phyloP scores from a whole-genome alignment of 2,329 filamentous ascomycete species.

The Scytalidium sp. region DNA sequence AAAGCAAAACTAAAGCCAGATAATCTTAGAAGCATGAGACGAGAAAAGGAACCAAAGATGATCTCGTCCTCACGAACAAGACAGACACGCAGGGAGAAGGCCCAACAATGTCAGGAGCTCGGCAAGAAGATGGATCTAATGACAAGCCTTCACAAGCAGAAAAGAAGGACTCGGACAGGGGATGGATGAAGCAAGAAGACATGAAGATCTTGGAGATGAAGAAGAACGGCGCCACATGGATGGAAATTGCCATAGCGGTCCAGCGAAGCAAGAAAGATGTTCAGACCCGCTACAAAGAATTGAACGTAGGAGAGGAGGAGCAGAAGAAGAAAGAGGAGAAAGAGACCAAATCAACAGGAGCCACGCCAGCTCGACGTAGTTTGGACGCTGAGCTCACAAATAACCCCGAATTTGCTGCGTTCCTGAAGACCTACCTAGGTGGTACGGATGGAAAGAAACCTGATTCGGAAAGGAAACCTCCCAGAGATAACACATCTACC shows the following conservation, averaged over 20 bases:
- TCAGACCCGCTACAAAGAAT: conserved; percentile 11
- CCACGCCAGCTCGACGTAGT: neutral
- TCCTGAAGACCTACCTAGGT: neutral
- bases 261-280: conserved; percentile 12
- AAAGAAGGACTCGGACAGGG: conserved; percentile 1
- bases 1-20: neutral
- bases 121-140: neutral
- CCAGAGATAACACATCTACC: too few species aligned
- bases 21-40: neutral
- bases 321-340: conserved; percentile 7
- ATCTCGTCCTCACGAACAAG: neutral
- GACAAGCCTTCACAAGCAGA: neutral
- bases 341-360: neutral
- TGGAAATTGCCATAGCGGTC: conserved; percentile 15
- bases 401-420: neutral
- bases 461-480: too few species aligned
- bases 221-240: conserved; percentile 18
- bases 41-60: neutral
- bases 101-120: conserved; percentile 2
- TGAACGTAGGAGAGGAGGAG: conserved; percentile 6
- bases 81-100: neutral
- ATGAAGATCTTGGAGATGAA: conserved; percentile 21
- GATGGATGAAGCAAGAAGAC: conserved; percentile 24
- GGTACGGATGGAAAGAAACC: neutral
- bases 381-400: neutral